Conservation (phyloP, 129 eudicot species). For the Tanacetum coccineum region DNA sequence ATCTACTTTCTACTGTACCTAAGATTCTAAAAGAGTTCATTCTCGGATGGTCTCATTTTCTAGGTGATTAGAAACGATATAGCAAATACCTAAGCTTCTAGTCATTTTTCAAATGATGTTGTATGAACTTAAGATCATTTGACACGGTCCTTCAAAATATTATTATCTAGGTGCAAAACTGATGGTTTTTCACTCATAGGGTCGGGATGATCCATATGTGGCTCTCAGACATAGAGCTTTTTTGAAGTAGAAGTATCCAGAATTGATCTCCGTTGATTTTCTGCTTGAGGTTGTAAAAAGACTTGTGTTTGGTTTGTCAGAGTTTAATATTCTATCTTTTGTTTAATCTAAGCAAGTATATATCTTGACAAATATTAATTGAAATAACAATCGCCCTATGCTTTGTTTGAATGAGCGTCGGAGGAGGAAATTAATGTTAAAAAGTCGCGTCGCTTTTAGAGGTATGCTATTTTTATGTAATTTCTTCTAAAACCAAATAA, state of each 20-base stretch:
- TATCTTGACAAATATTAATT: slow-evolving; percentile 47
- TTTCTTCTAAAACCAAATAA: no score
- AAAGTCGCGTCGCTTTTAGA: no score
- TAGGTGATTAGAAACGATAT: slow-evolving; percentile 34
- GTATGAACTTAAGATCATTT: no score
- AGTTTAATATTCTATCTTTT: neutral
- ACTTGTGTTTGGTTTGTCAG: neutral
- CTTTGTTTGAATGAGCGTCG: slow-evolving; percentile 58
- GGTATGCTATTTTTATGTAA: no score
- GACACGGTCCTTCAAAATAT: neutral
- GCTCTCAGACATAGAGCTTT: slow-evolving; percentile 73
- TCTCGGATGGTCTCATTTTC: slow-evolving; percentile 73
- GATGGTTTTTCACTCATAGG: slow-evolving; percentile 35
- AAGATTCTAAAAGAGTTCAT: slow-evolving; percentile 60
- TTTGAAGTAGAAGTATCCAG: slow-evolving; percentile 70
- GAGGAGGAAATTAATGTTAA: slow-evolving; percentile 40
- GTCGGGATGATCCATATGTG: slow-evolving; percentile 76
- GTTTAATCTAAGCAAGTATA: neutral
- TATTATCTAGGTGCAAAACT: slow-evolving; percentile 7
- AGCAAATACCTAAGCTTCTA: no score
- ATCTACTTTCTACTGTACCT: slow-evolving; percentile 54
- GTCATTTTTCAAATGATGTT: no score
- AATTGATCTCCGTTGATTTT: slow-evolving; percentile 71
- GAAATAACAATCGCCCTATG: slow-evolving; percentile 31
- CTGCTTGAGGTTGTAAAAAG: slow-evolving; percentile 52